Base-by-base conservation (phyloP, 106 monocot genomes). In the Triglochin maritima region DNA sequence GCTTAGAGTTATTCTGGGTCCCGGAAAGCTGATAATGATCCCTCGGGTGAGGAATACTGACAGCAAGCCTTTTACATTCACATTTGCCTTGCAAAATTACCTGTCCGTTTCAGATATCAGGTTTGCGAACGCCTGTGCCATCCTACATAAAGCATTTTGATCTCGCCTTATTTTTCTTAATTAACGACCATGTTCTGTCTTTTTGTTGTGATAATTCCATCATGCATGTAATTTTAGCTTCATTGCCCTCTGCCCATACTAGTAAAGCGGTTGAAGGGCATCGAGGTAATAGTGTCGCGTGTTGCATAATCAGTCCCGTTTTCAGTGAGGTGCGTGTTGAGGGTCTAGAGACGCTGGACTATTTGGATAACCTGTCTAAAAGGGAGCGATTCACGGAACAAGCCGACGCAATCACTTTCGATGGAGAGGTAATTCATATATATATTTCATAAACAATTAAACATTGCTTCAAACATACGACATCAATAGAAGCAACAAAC, bases 311-410 rank as follows among this genome's bases (percentile, higher is more conserved):
- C 29, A 29, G 29, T 29, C 1, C 29, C 29, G 29, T 29, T 29
- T 29, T 29, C 77, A 86, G 86, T 80, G 86, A 86, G 72, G 79
- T 86, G 11, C 82, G 86, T 60, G 82, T 86, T 65, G 86, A 86
- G 74, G 86, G 86, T 7, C 72, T 86, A 49, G 86, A 86, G 68
- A 86, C 82, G 7, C 82, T 86, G n/a, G 86, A 86, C 59, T 86
- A 86, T 77, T 79, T 86, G 45, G 86, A 86, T 77, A 82, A 86
- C 69, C 70, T 86, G 54, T 69, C 63, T 63, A 55, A 73, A 50
- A 67, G 63, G 54, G 77, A 86, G 72, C 74, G 79, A 62, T 82
- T 79, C 59, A 82, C 82, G 2, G 86, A 86, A 50, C 86, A 86
- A 48, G 77, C 82, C 2, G 86, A 86, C 75, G 86, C 86, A 41